phyloP scores from a whole-genome alignment of 371 early-diverging fungal species.

The Parasitella parasitica region DNA sequence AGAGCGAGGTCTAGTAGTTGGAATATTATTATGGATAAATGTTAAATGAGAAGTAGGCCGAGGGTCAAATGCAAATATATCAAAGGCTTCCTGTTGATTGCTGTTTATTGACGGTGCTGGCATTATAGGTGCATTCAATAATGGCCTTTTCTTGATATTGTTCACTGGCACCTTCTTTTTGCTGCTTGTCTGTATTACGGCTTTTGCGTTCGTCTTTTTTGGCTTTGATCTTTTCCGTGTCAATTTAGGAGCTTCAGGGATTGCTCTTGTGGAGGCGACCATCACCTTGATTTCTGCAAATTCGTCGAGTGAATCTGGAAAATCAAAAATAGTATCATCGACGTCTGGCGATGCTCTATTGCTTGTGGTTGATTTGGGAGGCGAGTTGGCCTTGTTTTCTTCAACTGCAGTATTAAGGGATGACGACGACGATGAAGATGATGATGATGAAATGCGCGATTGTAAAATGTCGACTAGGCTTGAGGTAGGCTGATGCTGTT shows the following conservation, averaged over 20 bases:
- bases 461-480: background rate
- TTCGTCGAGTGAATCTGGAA: constrained; percentile 6
- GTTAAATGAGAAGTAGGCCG: background rate
- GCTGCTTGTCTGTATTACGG: background rate
- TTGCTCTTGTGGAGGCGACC: constrained; percentile 5
- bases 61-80: constrained; percentile 16
- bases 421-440: background rate
- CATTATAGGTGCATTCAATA: constrained; percentile 18
- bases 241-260: background rate
- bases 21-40: background rate
- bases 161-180: background rate
- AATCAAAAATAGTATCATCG: constrained; percentile 13
- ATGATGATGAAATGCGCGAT: background rate
- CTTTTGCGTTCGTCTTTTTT: background rate
- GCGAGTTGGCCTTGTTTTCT: background rate
- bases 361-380: background rate
- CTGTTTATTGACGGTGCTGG: constrained; percentile 20
- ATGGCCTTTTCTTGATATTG: background rate
- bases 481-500: no score
- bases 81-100: constrained; percentile 3
- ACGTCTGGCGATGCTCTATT: background rate
- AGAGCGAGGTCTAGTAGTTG: background rate
- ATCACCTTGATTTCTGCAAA: constrained; percentile 10
- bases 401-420: background rate
- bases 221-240: background rate